These are phyloP conservation scores for Phialophora chinensis DNA, from an alignment of 2,329 filamentous ascomycete species.

Conservation along the genomic window DNA sequence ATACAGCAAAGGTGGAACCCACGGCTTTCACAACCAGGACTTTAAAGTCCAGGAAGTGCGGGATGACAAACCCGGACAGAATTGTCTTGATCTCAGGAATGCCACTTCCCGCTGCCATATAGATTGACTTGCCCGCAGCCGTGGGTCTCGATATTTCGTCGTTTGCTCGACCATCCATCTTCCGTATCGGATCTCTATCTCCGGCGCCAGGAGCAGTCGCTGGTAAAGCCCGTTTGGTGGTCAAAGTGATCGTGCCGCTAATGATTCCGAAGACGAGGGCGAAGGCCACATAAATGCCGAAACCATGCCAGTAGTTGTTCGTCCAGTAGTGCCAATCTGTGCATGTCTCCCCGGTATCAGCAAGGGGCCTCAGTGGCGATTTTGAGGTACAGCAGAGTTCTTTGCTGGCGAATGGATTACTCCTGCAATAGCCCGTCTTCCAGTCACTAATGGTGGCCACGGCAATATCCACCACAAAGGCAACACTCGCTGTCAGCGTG, in stretches of 20 bases:
- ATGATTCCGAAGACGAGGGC: constrained; percentile 58
- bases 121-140: constrained; percentile 58
- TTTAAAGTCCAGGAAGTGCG: constrained; percentile 61
- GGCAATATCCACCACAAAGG: constrained; percentile 62
- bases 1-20: constrained; percentile 64
- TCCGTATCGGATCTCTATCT: constrained; percentile 53
- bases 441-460: constrained; percentile 62
- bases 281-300: constrained; percentile 57
- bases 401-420: constrained; percentile 53
- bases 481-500: constrained; percentile 60
- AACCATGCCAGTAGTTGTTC: constrained; percentile 48
- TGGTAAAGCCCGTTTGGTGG: constrained; percentile 58
- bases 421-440: constrained; percentile 62
- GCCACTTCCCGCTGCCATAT: constrained; percentile 64
- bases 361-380: constrained; percentile 41
- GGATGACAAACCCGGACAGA: constrained; percentile 65
- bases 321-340: constrained; percentile 54
- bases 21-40: constrained; percentile 64
- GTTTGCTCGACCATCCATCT: constrained; percentile 52
- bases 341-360: constrained; percentile 46
- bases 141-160: constrained; percentile 48
- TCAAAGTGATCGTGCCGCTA: constrained; percentile 57
- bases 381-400: constrained; percentile 57
- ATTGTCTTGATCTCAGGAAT: constrained; percentile 69
- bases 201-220: constrained; percentile 46